Evolutionary conservation across 768 basidiomycete genomes (phyloP), one percentile per base, ranked within the genome.

Genomic region (Rhizopogon rudus): DNA sequence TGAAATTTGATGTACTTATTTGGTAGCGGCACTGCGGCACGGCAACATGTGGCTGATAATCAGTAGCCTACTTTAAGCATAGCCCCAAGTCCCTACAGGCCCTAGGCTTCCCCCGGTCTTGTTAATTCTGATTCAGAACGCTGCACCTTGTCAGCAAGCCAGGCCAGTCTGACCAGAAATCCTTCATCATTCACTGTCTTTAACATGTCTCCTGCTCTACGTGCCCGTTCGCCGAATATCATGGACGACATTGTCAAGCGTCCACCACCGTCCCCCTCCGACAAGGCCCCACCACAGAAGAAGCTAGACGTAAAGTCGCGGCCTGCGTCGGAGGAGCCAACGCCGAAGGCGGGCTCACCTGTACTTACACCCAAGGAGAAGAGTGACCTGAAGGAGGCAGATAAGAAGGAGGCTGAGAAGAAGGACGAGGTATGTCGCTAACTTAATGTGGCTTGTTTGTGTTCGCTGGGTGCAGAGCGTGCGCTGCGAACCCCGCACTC

Each of bases 191-290:
- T 13, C 35, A 49, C 35, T 49, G 35, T 37, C 35, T 49, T 49
- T 37, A 12, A 37, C 35, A 49, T 49, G 48, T 49, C 48, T 49
- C 14, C 66, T 37, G 35, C 44, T 37, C 60, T 68, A 63, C 70
- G 66, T 35, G 62, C 68, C 2, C 59, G 68, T 55, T 68, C 70
- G 2, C 61, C 68, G 59, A 61, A 67, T 29, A 63, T 62, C 56
- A 57, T 58, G 45, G 69, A 70, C 29, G 67, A 69, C 4, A 49
- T 41, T 42, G n/a, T 61, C 45, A 70, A 67, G 50, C 67, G 67
- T 6, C 67, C 63, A 9, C 67, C 64, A 3, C 67, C 69, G n/a
- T 70, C 68, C 28, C 70, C 68, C 13, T 69, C 69, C n/a, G 66
- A 40, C 61, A 70, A 72, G 22, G 61, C 57, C 0, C 65, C 63